Percentiles rank a stretch among this genome's conserved stretches.
Evolutionary conservation across 2,329 filamentous ascomycete species (phyloP).

Genomic region (Alternaria panax): DNA sequence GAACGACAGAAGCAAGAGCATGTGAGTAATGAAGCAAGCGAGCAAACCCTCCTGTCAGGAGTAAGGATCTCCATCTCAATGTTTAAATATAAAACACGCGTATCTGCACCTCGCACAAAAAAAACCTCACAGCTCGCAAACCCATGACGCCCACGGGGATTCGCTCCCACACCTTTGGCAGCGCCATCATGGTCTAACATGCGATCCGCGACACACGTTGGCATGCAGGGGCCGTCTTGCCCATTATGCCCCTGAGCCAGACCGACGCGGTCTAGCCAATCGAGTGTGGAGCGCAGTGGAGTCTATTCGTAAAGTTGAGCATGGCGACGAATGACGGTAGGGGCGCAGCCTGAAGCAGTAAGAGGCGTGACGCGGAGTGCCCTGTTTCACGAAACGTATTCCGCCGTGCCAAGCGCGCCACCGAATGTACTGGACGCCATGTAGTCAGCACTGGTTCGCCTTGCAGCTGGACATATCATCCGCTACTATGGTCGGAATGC

Average conservation of each 20-base stretch:
- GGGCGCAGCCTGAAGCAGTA: conserved; percentile 28
- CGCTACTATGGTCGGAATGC: not conserved
- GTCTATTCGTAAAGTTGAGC: conserved; percentile 9
- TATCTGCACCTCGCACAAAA: conserved; percentile 24
- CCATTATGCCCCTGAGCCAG: conserved; percentile 34
- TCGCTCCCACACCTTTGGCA: conserved; percentile 18
- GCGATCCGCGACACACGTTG: conserved; percentile 18
- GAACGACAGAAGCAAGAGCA: conserved; percentile 4
- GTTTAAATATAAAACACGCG: conserved; percentile 28
- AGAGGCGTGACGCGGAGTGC: conserved; percentile 22
- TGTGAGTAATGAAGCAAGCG: conserved; percentile 3
- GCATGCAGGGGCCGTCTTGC: conserved; percentile 28
- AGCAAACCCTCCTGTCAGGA: not conserved
- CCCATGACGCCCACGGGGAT: conserved; percentile 27
- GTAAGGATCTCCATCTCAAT: conserved; percentile 19
- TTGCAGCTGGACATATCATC: not conserved
- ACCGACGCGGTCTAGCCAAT: conserved; percentile 34
- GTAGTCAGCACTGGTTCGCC: conserved; percentile 11
- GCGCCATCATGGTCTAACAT: conserved; percentile 17
- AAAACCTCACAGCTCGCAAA: conserved; percentile 25
- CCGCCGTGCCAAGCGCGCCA: conserved; percentile 24
- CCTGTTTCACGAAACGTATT: conserved; percentile 38
- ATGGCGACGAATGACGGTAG: conserved; percentile 26
- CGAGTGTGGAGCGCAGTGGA: conserved; percentile 20
- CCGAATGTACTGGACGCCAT: conserved; percentile 4